Base-by-base conservation (phyloP, 2,329 filamentous ascomycete genomes). In the Chalaropsis ovoidea region DNA sequence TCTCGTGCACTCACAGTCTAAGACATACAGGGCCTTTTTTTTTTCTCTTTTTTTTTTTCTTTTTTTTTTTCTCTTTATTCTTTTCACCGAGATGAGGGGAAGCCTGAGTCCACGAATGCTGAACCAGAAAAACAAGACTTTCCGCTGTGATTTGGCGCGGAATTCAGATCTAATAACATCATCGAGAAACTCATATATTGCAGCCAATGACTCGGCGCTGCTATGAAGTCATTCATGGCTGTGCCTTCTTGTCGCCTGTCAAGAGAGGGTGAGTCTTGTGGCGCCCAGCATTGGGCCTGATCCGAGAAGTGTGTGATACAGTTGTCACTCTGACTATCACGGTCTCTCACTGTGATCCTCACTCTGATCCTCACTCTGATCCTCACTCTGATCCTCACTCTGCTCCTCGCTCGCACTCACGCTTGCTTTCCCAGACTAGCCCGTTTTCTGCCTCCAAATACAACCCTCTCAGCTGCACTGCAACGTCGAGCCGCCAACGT, bases 91-190 rank as follows among this genome's bases (percentile, higher is more conserved):
- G 31, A 56, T 56, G 52, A 56, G 52, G 52, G 52, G 52, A 24
- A 56, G 13, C 17, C 15, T 56, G 52, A 56, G 52, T 17, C 27
- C 52, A 56, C 52, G 22, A 56, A 49, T 49, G 47, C 47, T 49
- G 27, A n/a, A 19, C 24, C 2, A 35, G 24, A 2, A 27, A 17
- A 1, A 13, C 27, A n/a, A n/a, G n/a, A n/a, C 24, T 31, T 7
- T 35, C 52, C 52, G 52, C 52, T 27, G 52, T 22, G 22, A n/a
- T 13, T 56, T 56, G 27, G 52, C 13, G 52, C 17, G 52, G 52
- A 27, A 56, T 56, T 35, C 27, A 49, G 22, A n/a, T 49, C 47
- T 7, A 49, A 49, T 22, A 49, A 13, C 17, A 24, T 7, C n/a
- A 22, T 24, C 1, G 7, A 49, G 45, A 49, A 49, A 19, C n/a